Evolutionary conservation across 495 filamentous ascomycete genomes (phyloP), one percentile per base, ranked within the genome.

Genomic region (Bathelium albidoporum): DNA sequence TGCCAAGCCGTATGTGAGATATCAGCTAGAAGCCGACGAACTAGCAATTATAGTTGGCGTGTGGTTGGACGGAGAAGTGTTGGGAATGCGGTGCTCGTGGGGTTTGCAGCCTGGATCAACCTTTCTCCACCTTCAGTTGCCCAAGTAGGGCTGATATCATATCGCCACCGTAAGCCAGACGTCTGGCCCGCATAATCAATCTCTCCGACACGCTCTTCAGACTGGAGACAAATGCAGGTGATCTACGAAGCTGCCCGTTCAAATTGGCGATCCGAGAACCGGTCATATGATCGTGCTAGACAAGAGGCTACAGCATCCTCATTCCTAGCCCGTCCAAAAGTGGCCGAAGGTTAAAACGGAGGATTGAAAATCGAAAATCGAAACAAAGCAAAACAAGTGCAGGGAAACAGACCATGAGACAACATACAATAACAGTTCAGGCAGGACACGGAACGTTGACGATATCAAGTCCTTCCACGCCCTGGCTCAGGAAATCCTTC

Each of bases 401-500:
- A n/a, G n/a, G n/a, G n/a, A n/a, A n/a, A n/a, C n/a, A n/a, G n/a
- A n/a, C n/a, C n/a, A n/a, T n/a, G n/a, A n/a, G n/a, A n/a, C n/a
- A n/a, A n/a, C n/a, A n/a, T n/a, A n/a, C n/a, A n/a, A n/a, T n/a
- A n/a, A n/a, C n/a, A n/a, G n/a, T n/a, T n/a, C n/a, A n/a, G n/a
- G n/a, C n/a, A n/a, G n/a, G n/a, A n/a, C n/a, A n/a, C n/a, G n/a
- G n/a, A n/a, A n/a, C n/a, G n/a, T n/a, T n/a, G n/a, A n/a, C n/a
- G n/a, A n/a, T n/a, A n/a, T n/a, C n/a, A n/a, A n/a, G n/a, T n/a
- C n/a, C 36, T 52, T 52, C 60, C 34, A 24, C 39, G 11, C 11
- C 41, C 11, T 65, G 32, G 63, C 59, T 58, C 59, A 55, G 16
- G 20, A 29, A 55, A 49, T 39, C 61, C 68, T 69, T 62, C 67